Conservation (phyloP, 495 filamentous ascomycete species). For the Parathielavia hyrcaniae region DNA sequence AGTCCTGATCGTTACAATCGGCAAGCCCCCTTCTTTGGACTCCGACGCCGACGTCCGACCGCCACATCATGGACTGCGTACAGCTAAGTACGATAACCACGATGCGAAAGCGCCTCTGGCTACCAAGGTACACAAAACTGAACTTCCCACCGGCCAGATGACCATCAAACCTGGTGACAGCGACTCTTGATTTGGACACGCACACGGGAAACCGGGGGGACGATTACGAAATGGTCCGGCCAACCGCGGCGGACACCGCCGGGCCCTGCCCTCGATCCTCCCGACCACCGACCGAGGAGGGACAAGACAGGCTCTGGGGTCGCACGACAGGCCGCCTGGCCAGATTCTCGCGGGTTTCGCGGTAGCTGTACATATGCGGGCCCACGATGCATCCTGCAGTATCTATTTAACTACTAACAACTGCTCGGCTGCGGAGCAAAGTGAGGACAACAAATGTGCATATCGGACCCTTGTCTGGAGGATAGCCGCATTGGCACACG, state of each 20-base stretch:
- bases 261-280: background rate
- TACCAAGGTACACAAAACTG: background rate
- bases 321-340: background rate
- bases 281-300: background rate
- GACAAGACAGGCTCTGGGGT: background rate
- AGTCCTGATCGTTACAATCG: background rate
- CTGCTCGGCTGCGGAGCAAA: background rate
- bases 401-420: no score
- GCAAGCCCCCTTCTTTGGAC: background rate
- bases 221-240: background rate
- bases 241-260: background rate
- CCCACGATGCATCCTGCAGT: background rate
- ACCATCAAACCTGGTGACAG: background rate
- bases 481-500: slow-evolving; percentile 15
- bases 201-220: background rate
- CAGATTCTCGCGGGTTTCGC: background rate
- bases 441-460: no score
- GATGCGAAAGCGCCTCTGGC: background rate
- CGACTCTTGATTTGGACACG: background rate
- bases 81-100: background rate
- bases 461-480: slow-evolving; percentile 4
- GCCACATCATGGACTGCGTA: background rate
- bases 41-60: slow-evolving; percentile 6
- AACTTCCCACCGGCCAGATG: background rate
- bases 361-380: background rate